Evolutionary conservation across 148 eudicot genomes (phyloP).

Genomic region (Rhododendron ferrugineum): DNA sequence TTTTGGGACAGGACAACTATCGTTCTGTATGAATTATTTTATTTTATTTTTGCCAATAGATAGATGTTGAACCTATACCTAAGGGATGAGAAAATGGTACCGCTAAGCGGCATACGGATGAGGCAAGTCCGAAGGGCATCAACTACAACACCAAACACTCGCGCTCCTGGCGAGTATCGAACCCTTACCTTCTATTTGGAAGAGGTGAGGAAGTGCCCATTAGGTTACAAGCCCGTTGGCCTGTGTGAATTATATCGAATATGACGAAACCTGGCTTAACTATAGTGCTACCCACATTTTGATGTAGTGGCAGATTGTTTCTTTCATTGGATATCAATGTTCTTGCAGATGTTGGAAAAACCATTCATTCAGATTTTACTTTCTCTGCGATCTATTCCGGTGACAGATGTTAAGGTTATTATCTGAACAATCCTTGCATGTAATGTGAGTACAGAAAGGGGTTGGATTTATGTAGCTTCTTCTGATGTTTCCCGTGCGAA

Average conservation of each 20-base stretch:
- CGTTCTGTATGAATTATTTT: background rate
- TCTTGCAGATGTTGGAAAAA: background rate
- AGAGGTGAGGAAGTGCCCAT: no score
- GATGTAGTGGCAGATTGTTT: background rate
- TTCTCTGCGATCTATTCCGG: background rate
- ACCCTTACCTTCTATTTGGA: no score
- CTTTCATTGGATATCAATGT: background rate
- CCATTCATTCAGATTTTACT: background rate
- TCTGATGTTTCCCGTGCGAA: background rate
- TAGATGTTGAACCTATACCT: no score
- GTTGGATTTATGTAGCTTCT: background rate
- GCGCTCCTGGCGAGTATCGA: no score
- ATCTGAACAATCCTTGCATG: no score
- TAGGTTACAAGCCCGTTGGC: no score
- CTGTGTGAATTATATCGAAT: background rate
- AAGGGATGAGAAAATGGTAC: no score
- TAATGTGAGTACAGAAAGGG: background rate
- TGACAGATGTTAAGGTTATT: no score
- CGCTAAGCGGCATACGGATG: no score
- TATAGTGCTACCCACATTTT: background rate
- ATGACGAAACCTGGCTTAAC: background rate
- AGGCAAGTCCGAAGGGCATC: no score
- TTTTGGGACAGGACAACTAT: background rate
- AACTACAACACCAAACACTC: no score
- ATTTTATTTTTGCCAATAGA: background rate